phyloP scores from a whole-genome alignment of 2,329 filamentous ascomycete species.

The Colletotrichum shisoi region DNA sequence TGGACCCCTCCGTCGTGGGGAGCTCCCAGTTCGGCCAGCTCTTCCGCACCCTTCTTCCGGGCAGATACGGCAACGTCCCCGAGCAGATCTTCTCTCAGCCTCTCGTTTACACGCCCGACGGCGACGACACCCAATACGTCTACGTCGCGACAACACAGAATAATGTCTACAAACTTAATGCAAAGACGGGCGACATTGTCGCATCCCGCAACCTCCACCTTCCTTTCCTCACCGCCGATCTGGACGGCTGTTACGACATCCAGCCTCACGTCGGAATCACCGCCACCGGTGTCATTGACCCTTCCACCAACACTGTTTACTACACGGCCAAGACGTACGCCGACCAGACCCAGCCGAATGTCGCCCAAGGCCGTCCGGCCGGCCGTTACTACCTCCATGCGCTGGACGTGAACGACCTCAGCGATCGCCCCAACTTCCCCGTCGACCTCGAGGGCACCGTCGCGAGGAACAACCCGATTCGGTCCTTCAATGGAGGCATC shows the following conservation, averaged over 20 bases:
- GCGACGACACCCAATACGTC: constrained; percentile 59
- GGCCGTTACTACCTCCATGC: constrained; percentile 52
- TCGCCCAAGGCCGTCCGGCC: constrained; percentile 47
- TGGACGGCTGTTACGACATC: constrained; percentile 59
- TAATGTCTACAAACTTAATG: constrained; percentile 64
- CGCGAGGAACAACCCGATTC: constrained; percentile 56
- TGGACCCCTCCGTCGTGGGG: constrained; percentile 66
- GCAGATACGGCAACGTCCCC: constrained; percentile 57
- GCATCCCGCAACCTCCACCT: constrained; percentile 56
- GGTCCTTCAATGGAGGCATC: constrained; percentile 62
- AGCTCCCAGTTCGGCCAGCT: constrained; percentile 64
- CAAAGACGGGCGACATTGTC: constrained; percentile 62
- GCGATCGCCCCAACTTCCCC: constrained; percentile 55
- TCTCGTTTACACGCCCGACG: constrained; percentile 57
- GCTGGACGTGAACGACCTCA: constrained; percentile 51
- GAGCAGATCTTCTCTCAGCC: constrained; percentile 65
- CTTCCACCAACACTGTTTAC: constrained; percentile 55
- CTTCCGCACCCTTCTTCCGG: constrained; percentile 61
- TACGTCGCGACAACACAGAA: constrained; percentile 66
- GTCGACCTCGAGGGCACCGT: constrained; percentile 56
- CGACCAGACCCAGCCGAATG: constrained; percentile 45
- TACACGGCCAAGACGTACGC: constrained; percentile 55
- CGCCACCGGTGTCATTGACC: constrained; percentile 57
- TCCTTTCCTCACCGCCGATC: constrained; percentile 59
- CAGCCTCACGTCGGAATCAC: constrained; percentile 57